Evolutionary conservation across 768 basidiomycete species (phyloP).

Genomic region (Infundibulicybe gibba): DNA sequence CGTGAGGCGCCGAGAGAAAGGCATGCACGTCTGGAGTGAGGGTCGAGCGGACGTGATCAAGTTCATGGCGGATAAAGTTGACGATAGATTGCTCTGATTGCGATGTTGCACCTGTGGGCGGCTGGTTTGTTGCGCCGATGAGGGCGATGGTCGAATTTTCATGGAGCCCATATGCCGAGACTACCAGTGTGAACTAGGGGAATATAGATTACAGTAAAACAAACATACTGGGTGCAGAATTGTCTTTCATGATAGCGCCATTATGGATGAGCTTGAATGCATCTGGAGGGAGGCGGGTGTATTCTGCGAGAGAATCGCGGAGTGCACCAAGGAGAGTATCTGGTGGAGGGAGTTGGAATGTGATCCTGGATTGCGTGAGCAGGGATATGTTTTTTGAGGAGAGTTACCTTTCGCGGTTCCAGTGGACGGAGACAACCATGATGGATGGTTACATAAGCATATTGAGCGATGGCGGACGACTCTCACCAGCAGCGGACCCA

Average conservation of each 20-base stretch:
- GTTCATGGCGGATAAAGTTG: conserved; percentile 51
- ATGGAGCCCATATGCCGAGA: conserved; percentile 74
- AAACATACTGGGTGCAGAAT: conserved; percentile 56
- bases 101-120: conserved; percentile 18
- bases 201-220: background rate
- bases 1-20: conserved; percentile 38
- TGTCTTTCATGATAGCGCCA: conserved; percentile 89
- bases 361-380: conserved; percentile 20
- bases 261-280: conserved; percentile 87
- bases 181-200: conserved; percentile 26
- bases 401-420: conserved; percentile 33
- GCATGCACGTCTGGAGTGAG: conserved; percentile 55
- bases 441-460: conserved; percentile 1
- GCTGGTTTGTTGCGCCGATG: conserved; percentile 42
- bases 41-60: conserved; percentile 44
- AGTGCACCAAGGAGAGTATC: conserved; percentile 56
- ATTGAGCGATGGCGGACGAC: background rate
- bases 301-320: conserved; percentile 60
- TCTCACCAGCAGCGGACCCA: conserved; percentile 16
- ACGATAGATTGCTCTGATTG: conserved; percentile 50
- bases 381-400: conserved; percentile 2
- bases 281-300: conserved; percentile 65
- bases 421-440: conserved; percentile 44
- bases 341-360: conserved; percentile 52
- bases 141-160: conserved; percentile 68